phyloP scores from a whole-genome alignment of 2,329 filamentous ascomycete species.

The Penicillium frequentans region DNA sequence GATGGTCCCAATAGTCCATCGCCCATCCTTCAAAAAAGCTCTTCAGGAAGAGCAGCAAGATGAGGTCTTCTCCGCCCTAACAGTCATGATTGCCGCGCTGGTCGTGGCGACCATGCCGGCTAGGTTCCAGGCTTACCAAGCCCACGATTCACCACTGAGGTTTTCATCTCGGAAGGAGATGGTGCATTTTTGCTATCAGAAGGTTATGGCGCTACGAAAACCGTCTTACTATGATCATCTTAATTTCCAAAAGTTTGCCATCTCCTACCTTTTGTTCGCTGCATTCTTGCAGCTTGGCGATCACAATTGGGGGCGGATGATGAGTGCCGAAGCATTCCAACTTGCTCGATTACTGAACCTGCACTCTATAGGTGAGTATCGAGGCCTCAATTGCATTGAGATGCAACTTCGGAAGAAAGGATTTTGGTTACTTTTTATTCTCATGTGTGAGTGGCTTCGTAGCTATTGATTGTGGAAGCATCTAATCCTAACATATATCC shows the following conservation, averaged over 20 bases:
- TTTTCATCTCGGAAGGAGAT: conserved; percentile 13
- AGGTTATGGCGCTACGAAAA: conserved; percentile 5
- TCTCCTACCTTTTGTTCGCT: conserved; percentile 33
- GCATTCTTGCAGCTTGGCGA: conserved; percentile 38
- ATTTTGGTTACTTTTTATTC: conserved; percentile 40
- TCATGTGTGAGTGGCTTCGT: conserved; percentile 18
- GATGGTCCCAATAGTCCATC: conserved; percentile 15
- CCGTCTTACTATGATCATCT: conserved; percentile 16
- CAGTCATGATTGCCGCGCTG: conserved; percentile 8
- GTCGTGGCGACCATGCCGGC: conserved; percentile 15
- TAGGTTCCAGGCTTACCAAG: conserved; percentile 9
- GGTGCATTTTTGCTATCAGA: conserved; percentile 12
- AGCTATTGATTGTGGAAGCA: not conserved
- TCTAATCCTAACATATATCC: not conserved
- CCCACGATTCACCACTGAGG: not conserved
- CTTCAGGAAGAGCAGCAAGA: conserved; percentile 6
- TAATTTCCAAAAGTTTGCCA: conserved; percentile 38
- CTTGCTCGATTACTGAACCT: conserved; percentile 32
- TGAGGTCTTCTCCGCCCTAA: conserved; percentile 7
- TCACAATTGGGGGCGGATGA: conserved; percentile 37
- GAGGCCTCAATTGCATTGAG: conserved; percentile 33
- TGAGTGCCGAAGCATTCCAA: conserved; percentile 38
- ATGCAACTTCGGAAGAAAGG: conserved; percentile 39
- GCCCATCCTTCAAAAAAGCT: conserved; percentile 11
- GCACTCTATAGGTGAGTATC: conserved; percentile 33